Evolutionary conservation across 306 rosid genomes (phyloP).

Genomic region (Sesbania bispinosa): DNA sequence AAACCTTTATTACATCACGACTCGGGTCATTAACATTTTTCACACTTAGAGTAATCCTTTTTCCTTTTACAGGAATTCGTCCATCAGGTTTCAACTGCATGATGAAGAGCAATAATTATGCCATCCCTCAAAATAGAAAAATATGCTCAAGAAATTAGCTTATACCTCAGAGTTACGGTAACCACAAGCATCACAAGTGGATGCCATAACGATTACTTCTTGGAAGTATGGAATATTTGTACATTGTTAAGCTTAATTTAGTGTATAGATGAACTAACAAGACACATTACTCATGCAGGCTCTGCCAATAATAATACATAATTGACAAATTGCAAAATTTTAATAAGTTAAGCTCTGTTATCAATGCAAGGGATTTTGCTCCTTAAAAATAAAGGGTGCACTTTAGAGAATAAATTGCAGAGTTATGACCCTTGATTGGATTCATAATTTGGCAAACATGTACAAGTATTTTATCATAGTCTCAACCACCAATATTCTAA

Average conservation of each 20-base stretch:
- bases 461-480: too few species aligned
- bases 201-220: constrained; percentile 96
- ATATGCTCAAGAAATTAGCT: constrained; percentile 11
- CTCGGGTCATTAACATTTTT: constrained; percentile 66
- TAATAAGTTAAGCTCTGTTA: too few species aligned
- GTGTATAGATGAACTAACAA: constrained; percentile 6
- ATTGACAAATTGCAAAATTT: too few species aligned
- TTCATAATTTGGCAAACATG: too few species aligned
- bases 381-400: too few species aligned
- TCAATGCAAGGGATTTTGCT: too few species aligned
- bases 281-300: constrained; percentile 17
- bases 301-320: not conserved
- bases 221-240: constrained; percentile 95
- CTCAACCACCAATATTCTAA: too few species aligned
- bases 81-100: constrained; percentile 96
- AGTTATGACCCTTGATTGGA: too few species aligned
- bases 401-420: too few species aligned
- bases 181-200: constrained; percentile 93
- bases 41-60: constrained; percentile 58
- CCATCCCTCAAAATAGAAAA: constrained; percentile 21
- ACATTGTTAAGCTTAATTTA: constrained; percentile 45
- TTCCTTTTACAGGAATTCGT: constrained; percentile 80
- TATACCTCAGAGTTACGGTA: constrained; percentile 97
- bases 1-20: constrained; percentile 95
- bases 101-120: constrained; percentile 17